Evolutionary conservation across 2,329 filamentous ascomycete species (phyloP).

Genomic region (Ramularia collo-cygni): DNA sequence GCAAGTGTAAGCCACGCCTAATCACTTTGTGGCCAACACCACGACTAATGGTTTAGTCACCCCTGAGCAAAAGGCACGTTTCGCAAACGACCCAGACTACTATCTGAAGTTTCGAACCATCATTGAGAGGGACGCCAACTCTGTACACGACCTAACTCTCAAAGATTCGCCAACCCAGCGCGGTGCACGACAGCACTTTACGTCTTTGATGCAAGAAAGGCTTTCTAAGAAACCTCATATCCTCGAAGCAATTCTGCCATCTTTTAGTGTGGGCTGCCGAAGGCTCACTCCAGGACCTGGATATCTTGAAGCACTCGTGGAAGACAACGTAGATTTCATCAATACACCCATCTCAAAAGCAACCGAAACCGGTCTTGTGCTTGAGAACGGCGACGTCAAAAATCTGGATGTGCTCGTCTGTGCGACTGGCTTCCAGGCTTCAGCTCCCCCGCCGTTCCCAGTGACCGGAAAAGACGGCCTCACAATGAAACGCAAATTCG

Average conservation of each 20-base stretch:
- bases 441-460: constrained; percentile 28
- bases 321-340: constrained; percentile 20
- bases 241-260: too few species aligned
- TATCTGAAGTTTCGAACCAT: too few species aligned
- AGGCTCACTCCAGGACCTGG: constrained; percentile 48
- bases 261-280: constrained; percentile 59
- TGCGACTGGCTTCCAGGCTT: constrained; percentile 33
- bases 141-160: too few species aligned
- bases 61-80: too few species aligned
- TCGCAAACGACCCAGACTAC: too few species aligned
- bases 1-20: too few species aligned
- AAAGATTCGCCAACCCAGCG: too few species aligned
- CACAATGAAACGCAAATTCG: constrained; percentile 21
- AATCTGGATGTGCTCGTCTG: constrained; percentile 38
- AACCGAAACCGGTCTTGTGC: constrained; percentile 18
- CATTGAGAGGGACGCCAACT: too few species aligned
- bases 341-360: constrained; percentile 21
- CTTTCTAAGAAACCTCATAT: too few species aligned
- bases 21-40: too few species aligned
- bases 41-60: too few species aligned
- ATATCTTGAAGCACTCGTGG: constrained; percentile 32
- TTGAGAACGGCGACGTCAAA: constrained; percentile 14
- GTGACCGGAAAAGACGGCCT: constrained; percentile 31
- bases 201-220: constrained; percentile 51
- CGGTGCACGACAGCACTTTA: too few species aligned